These are phyloP conservation scores for Taxawa tesnikishii DNA, from an alignment of 2,329 filamentous ascomycete species.

Conservation along the genomic window DNA sequence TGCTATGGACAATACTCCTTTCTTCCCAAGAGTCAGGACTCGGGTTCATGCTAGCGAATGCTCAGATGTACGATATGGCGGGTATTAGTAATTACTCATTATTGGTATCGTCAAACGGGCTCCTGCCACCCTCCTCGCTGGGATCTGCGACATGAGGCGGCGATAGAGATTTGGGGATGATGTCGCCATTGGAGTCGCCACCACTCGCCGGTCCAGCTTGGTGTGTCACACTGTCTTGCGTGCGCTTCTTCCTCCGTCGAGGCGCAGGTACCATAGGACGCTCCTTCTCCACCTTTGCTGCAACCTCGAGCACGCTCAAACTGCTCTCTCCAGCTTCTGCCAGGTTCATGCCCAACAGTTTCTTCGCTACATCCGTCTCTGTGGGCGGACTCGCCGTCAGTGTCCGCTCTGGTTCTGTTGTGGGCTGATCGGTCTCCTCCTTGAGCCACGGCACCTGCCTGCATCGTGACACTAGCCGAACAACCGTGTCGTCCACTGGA, in stretches of 20 bases:
- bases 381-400: constrained; percentile 15
- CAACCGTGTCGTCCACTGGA: constrained; percentile 67
- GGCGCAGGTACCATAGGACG: constrained; percentile 75
- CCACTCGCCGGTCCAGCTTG: constrained; percentile 10
- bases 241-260: constrained; percentile 40
- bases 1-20: no score
- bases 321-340: constrained; percentile 57
- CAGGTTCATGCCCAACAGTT: constrained; percentile 59
- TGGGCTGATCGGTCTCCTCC: constrained; percentile 17
- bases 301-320: constrained; percentile 62
- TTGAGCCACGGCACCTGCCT: constrained; percentile 24
- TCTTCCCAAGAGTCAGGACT: no score
- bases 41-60: no score
- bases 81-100: constrained; percentile 6
- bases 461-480: constrained; percentile 66
- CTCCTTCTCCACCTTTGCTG: constrained; percentile 58
- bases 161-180: constrained; percentile 7
- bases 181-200: constrained; percentile 10
- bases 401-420: constrained; percentile 6
- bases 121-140: constrained; percentile 6
- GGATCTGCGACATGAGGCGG: constrained; percentile 2
- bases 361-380: constrained; percentile 28
- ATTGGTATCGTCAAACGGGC: constrained; percentile 12
- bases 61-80: no score
- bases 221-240: constrained; percentile 13